Evolutionary conservation across 495 filamentous ascomycete species (phyloP), one percentile per base, ranked within the genome.

Genomic region (Aspergillus asperescens): DNA sequence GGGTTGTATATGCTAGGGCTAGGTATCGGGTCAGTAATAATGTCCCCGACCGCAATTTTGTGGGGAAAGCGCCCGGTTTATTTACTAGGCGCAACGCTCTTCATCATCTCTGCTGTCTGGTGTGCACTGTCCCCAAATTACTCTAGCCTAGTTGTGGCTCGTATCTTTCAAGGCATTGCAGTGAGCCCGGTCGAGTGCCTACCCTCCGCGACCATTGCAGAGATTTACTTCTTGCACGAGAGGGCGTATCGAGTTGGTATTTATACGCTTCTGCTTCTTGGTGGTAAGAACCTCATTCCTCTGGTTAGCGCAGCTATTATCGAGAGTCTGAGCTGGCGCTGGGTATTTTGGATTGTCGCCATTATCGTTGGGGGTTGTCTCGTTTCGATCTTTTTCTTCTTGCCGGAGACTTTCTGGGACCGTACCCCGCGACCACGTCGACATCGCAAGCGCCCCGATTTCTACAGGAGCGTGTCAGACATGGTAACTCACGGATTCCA

Each of bases 371-470:
- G 81, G 0, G 81, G 85, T 46, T 88, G 86, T 55, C 77, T 86
- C 35, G 60, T 78, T 7, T 67, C 94, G 1, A 73, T 96, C 1
- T 95, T 96, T 59, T 75, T 98, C 50, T 95, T 96, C 59, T 87
- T 95, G 5, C 93, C 93, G 0, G 93, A 98, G 69, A 96, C 91
- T 0, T 96, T 96, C 61, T 96, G 93, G 93, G 90, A 96, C 62
- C 79, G 93, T 18, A 85, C 85, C 3, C 92, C 91, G 2, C 72
- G 77, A 35, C 79, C 87, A 59, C 80, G 79, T 54, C 68, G 55
- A n/a, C 55, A 61, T 0, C 61, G 59, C 22, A 72, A 69, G 43
- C 64, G 65, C n/a, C 66, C 70, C 1, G 52, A 60, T 32, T 42
- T 66, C 7, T 62, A 66, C 20, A 64, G 66, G 6, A 73, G 64